These are phyloP conservation scores for Aristolochia californica DNA, from an alignment of 164 flowering plant genomes.

Conservation along the genomic window DNA sequence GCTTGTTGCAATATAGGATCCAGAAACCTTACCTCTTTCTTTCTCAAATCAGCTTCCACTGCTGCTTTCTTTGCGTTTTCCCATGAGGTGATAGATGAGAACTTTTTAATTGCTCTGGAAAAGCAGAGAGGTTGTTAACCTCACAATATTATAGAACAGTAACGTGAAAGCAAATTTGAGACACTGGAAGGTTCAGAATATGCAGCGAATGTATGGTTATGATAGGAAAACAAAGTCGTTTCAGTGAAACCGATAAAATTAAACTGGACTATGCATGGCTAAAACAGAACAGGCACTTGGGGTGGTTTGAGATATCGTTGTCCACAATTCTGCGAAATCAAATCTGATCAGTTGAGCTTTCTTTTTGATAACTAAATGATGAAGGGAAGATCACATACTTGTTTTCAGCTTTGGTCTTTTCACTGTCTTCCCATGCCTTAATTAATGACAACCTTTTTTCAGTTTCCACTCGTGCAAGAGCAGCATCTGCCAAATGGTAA, in stretches of 20 bases:
- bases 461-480: slow-evolving; percentile 53
- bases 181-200: too few relatives aligned
- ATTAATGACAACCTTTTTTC: slow-evolving; percentile 68
- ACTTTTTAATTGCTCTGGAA: slow-evolving; percentile 58
- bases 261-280: background rate
- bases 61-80: slow-evolving; percentile 65
- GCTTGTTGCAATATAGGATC: background rate
- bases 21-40: slow-evolving; percentile 42
- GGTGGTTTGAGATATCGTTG: too few relatives aligned
- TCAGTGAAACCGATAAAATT: background rate
- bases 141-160: too few relatives aligned
- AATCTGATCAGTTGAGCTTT: too few relatives aligned
- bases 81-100: slow-evolving; percentile 51
- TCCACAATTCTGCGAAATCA: too few relatives aligned
- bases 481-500: slow-evolving; percentile 40
- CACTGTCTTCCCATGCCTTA: slow-evolving; percentile 93
- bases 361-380: background rate
- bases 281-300: too few relatives aligned
- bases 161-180: too few relatives aligned
- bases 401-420: slow-evolving; percentile 73
- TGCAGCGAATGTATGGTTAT: too few relatives aligned
- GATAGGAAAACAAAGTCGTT: too few relatives aligned
- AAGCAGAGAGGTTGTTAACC: too few relatives aligned
- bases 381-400: slow-evolving; percentile 39
- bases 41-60: slow-evolving; percentile 51